phyloP scores from a whole-genome alignment of 2,329 filamentous ascomycete genomes.

The Arthroderma sp. region DNA sequence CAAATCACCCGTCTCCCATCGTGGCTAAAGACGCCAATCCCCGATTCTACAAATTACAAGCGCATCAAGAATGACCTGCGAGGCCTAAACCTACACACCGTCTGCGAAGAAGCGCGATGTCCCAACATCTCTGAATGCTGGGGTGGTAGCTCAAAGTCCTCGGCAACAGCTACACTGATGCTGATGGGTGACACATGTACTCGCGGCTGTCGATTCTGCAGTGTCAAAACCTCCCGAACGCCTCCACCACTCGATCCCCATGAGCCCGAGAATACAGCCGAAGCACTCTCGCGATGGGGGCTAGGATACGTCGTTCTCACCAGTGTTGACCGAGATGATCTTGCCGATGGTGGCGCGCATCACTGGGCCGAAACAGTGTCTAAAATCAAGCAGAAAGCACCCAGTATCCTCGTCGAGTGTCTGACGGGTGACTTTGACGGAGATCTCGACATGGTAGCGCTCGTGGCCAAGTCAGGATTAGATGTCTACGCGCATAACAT shows the following conservation, averaged over 20 bases:
- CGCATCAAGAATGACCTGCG: conserved; percentile 88
- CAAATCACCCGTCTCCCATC: conserved; percentile 64
- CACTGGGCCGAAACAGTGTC: conserved; percentile 92
- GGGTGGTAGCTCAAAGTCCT: conserved; percentile 77
- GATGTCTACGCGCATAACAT: conserved; percentile 97
- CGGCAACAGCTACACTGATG: conserved; percentile 97
- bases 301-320: conserved; percentile 93
- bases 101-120: conserved; percentile 94
- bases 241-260: conserved; percentile 79
- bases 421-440: conserved; percentile 70
- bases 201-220: conserved; percentile 90
- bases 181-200: conserved; percentile 98
- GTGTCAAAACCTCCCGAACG: conserved; percentile 72
- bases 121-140: conserved; percentile 98
- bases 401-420: conserved; percentile 33
- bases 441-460: conserved; percentile 69
- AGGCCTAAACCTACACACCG: conserved; percentile 80
- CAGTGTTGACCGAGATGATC: conserved; percentile 82
- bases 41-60: conserved; percentile 74
- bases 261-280: conserved; percentile 92
- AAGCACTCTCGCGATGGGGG: conserved; percentile 84
- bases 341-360: conserved; percentile 71
- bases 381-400: conserved; percentile 71
- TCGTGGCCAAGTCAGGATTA: conserved; percentile 75
- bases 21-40: conserved; percentile 95